Base-by-base conservation (phyloP, 1,284 basidiomycete genomes). In the Fistulina hepatica region DNA sequence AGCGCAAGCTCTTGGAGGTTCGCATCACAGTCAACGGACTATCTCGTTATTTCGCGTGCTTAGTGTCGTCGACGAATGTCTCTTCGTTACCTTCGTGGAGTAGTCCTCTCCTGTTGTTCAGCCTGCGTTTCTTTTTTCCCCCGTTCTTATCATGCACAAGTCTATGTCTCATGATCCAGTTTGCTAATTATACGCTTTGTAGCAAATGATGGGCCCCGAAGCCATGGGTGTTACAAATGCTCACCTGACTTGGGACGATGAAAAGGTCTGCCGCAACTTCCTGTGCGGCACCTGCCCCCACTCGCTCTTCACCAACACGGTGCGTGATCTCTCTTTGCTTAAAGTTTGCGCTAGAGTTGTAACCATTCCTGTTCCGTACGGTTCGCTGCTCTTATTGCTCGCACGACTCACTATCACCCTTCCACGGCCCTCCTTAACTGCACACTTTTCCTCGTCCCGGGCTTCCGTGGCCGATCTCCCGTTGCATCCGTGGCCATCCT, bases 151-250 rank as follows among this genome's bases (percentile, higher is more conserved):
- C n/a, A n/a, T 5, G n/a, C n/a, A n/a, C n/a, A n/a, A n/a, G n/a
- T n/a, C 23, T 23, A 21, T 26, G 42, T 19, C 42, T 34, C 25
- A 40, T 31, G 26, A 36, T 47, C 44, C 28, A 44, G 12, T 39
- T 25, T 13, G 34, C 26, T 38, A 17, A 28, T 28, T 48, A 9
- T 46, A 37, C 32, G 22, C 36, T 41, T 25, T 30, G 37, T 53
- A 93, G 88, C 91, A 93, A 92, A 93, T 95, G 90, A 94, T 95
- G 91, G 91, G 91, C n/a, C 88, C 90, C 30, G 93, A 97, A 63
- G 90, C 93, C 11, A 94, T 97, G 89, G 92, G 92, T 49, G 81
- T 92, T 36, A 80, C 86, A 33, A 89, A 89, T 50, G 80, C 84
- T 48, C 92, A 97, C 62, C 69, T 97, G 45, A 80, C 85, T 44